phyloP scores from a whole-genome alignment of 805 yeast genomes.

The Grigorovia yakushimaensis region DNA sequence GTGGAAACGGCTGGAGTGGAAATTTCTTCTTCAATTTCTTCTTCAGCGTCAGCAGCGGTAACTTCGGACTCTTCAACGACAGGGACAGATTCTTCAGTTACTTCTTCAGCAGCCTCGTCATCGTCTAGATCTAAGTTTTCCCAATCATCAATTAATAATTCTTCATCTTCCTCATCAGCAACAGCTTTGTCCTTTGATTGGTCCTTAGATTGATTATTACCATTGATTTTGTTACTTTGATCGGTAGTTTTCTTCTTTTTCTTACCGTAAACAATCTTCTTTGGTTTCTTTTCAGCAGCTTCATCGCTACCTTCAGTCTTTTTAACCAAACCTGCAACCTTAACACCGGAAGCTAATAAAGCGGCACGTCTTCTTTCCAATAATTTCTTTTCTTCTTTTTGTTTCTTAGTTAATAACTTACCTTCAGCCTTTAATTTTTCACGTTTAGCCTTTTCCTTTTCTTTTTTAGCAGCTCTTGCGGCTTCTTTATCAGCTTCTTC shows the following conservation, averaged over 20 bases:
- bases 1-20: conserved; percentile 17
- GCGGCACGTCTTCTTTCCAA: conserved; percentile 86
- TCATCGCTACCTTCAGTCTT: conserved; percentile 12
- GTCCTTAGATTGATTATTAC: conserved; percentile 14
- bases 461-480: conserved; percentile 61
- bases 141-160: conserved; percentile 75
- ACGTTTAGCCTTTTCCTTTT: conserved; percentile 73
- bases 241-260: conserved; percentile 45
- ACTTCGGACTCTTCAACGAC: conserved; percentile 27
- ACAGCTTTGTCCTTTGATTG: conserved; percentile 12
- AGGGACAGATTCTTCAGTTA: conserved; percentile 23
- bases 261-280: conserved; percentile 61
- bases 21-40: conserved; percentile 23
- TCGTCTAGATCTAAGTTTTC: conserved; percentile 58
- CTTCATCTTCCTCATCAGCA: conserved; percentile 37
- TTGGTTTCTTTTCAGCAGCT: conserved; percentile 40
- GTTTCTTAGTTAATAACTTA: conserved; percentile 85
- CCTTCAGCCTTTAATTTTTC: conserved; percentile 96
- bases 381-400: conserved; percentile 80
- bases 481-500: conserved; percentile 43
- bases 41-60: conserved; percentile 13
- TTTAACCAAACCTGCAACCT: conserved; percentile 60
- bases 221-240: conserved; percentile 12
- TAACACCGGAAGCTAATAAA: conserved; percentile 62
- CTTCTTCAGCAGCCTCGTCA: conserved; percentile 34